phyloP scores from a whole-genome alignment of 768 basidiomycete genomes.

The Lentinula sp. region DNA sequence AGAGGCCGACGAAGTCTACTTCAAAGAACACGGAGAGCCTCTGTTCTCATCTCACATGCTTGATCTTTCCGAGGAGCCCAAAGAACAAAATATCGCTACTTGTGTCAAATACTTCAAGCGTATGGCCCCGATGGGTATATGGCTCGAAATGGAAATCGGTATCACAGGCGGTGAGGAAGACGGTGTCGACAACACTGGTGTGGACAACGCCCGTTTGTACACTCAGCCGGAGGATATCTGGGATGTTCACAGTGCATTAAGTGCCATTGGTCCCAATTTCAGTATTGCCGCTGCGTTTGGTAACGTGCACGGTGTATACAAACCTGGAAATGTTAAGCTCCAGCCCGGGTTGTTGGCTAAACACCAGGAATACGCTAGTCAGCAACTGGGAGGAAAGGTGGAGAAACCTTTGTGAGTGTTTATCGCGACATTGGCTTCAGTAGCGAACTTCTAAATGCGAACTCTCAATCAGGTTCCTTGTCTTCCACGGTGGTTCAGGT shows the following conservation, averaged over 20 bases:
- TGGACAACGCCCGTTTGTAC: slow-evolving; percentile 92
- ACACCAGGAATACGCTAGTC: slow-evolving; percentile 75
- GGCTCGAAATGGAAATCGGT: slow-evolving; percentile 99
- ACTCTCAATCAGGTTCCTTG: slow-evolving; percentile 65
- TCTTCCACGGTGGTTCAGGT: slow-evolving; percentile 99
- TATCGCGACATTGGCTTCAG: not conserved
- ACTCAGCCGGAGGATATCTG: slow-evolving; percentile 96
- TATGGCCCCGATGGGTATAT: slow-evolving; percentile 86
- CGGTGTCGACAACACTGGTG: slow-evolving; percentile 95
- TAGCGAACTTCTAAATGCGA: not conserved
- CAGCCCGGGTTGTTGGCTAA: slow-evolving; percentile 87
- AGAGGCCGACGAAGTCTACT: slow-evolving; percentile 90
- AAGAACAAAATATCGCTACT: slow-evolving; percentile 90
- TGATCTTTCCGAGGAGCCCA: slow-evolving; percentile 89
- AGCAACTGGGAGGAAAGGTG: slow-evolving; percentile 57
- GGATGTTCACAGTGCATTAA: slow-evolving; percentile 84
- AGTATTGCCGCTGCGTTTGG: slow-evolving; percentile 98
- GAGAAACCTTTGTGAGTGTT: slow-evolving; percentile 74
- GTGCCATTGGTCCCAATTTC: slow-evolving; percentile 85
- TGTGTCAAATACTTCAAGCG: slow-evolving; percentile 95
- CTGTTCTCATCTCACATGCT: slow-evolving; percentile 99
- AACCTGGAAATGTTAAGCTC: slow-evolving; percentile 94
- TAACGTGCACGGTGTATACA: slow-evolving; percentile 99
- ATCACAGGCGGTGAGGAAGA: slow-evolving; percentile 99
- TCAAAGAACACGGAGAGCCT: slow-evolving; percentile 78